These are phyloP conservation scores for Claviceps paspali DNA, from an alignment of 2,329 filamentous ascomycete genomes.

Conservation along the genomic window DNA sequence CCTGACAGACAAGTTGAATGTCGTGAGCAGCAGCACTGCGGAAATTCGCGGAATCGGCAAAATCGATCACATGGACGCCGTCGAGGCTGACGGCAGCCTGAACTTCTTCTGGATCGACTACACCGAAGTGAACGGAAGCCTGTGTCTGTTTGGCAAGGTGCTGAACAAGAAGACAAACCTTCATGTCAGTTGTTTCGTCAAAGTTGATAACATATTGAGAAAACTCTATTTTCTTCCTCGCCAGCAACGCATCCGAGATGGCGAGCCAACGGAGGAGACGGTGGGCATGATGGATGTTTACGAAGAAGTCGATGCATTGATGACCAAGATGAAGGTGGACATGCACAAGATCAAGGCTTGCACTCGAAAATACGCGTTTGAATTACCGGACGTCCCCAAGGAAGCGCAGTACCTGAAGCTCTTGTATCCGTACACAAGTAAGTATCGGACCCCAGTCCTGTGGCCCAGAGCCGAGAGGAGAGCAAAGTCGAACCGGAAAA, in stretches of 20 bases:
- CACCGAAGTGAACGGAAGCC: conserved; percentile 74
- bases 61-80: conserved; percentile 64
- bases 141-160: conserved; percentile 94
- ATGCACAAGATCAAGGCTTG: conserved; percentile 91
- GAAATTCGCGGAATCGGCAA: conserved; percentile 59
- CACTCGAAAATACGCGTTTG: conserved; percentile 88
- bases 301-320: conserved; percentile 71
- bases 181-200: conserved; percentile 87
- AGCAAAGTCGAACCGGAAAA: background rate
- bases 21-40: conserved; percentile 61
- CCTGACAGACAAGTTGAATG: conserved; percentile 72
- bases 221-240: conserved; percentile 90
- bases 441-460: conserved; percentile 4
- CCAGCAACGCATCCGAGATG: conserved; percentile 38
- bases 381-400: conserved; percentile 71
- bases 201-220: conserved; percentile 83
- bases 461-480: background rate
- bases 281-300: conserved; percentile 84
- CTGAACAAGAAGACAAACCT: conserved; percentile 67
- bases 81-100: conserved; percentile 85
- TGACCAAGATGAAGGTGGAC: conserved; percentile 71
- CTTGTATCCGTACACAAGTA: conserved; percentile 83
- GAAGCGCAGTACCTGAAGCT: conserved; percentile 88
- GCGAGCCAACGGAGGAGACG: conserved; percentile 57
- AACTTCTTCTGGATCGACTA: conserved; percentile 98